Base-by-base conservation (phyloP, 2,329 filamentous ascomycete species). In the Thielaviopsis musarum region DNA sequence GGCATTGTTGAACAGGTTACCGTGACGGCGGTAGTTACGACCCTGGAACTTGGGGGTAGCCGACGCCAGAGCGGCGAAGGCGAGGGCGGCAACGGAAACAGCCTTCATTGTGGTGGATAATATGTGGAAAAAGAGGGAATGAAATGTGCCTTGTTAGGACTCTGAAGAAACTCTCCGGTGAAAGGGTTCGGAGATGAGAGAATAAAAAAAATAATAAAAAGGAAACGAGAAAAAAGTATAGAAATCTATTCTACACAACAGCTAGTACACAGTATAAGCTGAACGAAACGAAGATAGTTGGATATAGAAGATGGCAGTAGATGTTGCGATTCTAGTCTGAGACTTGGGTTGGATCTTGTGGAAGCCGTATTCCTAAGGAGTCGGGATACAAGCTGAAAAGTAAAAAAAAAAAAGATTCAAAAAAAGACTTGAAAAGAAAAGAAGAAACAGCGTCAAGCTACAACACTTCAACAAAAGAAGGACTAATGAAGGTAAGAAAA, bases 401-500 rank as follows among this genome's bases (percentile, higher is more conserved):
- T 26, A 22, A 57, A 9, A 28, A 34, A 24, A 52, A 22, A 6
- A 34, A 34, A 34, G 30, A 34, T 9, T 34, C 56, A 57, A 57
- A 26, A 57, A 51, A 57, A 15, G 12, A 30, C 28, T 55, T 38
- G n/a, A 28, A 55, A 41, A 41, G n/a, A 55, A 55, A 30, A 57
- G 21, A 56, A 57, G 55, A 62, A 58, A 28, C 53, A 62, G 57
- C 57, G 54, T 62, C 60, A 57, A 62, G 54, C 60, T 59, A 62
- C 60, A 59, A 54, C 60, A 59, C 51, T 62, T 62, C 60, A 53
- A 54, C 57, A 17, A 62, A 62, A 48, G 60, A 62, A 53, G 59
- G 60, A 61, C 59, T 34, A 34, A 12, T 34, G 24, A 69, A 66
- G 61, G 59, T 58, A 63, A 62, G 61, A 59, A 62, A 52, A 69